Evolutionary conservation across 2,329 filamentous ascomycete genomes (phyloP), one percentile per base, ranked within the genome.

Genomic region (Monascus ruber): DNA sequence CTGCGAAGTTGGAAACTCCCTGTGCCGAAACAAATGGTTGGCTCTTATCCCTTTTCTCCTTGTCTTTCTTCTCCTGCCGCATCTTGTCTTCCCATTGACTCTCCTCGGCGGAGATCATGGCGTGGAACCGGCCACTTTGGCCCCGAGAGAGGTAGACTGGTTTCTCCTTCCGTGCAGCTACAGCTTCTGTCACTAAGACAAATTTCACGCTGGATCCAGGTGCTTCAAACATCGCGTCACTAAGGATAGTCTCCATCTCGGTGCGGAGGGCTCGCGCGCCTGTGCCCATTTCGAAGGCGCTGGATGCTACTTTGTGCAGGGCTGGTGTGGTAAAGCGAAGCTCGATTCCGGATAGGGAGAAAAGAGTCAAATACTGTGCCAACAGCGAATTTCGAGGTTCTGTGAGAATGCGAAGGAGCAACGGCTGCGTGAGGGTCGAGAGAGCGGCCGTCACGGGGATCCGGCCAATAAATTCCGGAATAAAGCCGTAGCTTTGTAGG

Each of bases 391-490:
- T 94, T 42, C 84, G 79, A 1, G 91, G 91, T 58, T 96, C 89
- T 0, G 86, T 95, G 31, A 98, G 72, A 45, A 98, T 91, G 38
- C 88, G 80, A 38, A 89, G 78, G 8, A 98, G 77, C 42, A 78
- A 67, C 11, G 73, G 65, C 46, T 77, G 70, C 39, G 75, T 73
- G 1, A 98, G 72, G 0, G 86, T 80, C 9, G 85, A 81, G 0
- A 98, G 74, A 0, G 91, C 85, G 44, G 86, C 87, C 36, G 87
- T 83, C 42, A 94, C 85, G 38, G 94, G 89, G 35, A 98, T 79
- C 11, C 91, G 83, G n/a, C 91, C 91, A 38, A 96, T 83, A n/a
- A 95, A 72, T 63, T 95, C 88, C 0, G 88, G 88, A 39, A 95
- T 95, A 56, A 95, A 85, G 9, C 88, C 89, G 54, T 87, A 95